Percentiles rank a stretch among this genome's conserved stretches.
phyloP scores from a whole-genome alignment of 345 rosid species.

The Salix arbutifolia region DNA sequence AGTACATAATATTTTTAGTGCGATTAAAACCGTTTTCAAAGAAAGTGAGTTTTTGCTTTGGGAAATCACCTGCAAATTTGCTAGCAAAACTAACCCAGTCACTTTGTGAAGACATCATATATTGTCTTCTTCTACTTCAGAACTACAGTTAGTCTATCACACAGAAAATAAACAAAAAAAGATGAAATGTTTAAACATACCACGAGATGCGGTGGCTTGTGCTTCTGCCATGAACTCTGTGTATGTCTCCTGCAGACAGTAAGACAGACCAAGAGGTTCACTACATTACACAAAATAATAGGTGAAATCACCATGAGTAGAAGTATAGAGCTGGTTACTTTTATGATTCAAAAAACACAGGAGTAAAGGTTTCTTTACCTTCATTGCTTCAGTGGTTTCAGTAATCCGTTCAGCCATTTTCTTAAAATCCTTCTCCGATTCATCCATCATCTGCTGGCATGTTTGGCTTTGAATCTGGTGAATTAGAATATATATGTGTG shows the following conservation, averaged over 20 bases:
- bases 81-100: neutral
- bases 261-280: neutral
- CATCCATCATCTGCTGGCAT: conserved; percentile 43
- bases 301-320: neutral
- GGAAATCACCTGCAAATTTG: neutral
- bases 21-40: neutral
- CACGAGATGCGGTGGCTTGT: conserved; percentile 38
- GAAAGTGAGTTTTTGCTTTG: neutral
- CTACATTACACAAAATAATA: neutral
- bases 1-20: neutral
- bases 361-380: conserved; percentile 23
- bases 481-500: neutral
- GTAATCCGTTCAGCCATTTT: conserved; percentile 39
- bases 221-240: conserved; percentile 41
- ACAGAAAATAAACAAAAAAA: neutral
- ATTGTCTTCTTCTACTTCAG: neutral
- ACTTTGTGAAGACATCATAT: neutral
- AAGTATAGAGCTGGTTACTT: neutral
- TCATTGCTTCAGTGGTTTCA: conserved; percentile 38
- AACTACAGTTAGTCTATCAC: neutral
- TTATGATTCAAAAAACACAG: neutral
- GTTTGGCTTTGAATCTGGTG: conserved; percentile 44
- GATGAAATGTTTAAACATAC: conserved; percentile 16
- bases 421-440: conserved; percentile 47
- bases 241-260: conserved; percentile 34